Evolutionary conservation across 257 asterid genomes (phyloP).

Genomic region (Cynanchum wilfordii): DNA sequence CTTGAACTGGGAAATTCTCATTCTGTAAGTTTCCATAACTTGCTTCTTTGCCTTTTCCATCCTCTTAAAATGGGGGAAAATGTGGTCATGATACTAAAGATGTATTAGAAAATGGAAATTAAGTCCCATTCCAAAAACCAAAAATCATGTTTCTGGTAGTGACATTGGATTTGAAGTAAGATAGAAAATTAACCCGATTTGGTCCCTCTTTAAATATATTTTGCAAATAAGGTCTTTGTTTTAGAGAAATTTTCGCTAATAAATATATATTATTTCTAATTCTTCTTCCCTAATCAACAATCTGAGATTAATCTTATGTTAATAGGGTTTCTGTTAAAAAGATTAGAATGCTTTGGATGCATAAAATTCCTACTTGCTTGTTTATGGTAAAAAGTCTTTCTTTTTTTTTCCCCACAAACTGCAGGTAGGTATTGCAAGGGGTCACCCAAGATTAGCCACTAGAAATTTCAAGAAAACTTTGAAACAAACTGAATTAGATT

Average conservation of each 20-base stretch:
- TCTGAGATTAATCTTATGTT: background rate
- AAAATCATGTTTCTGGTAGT: background rate
- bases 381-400: no score
- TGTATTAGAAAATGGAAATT: background rate
- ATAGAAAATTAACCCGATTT: background rate
- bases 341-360: background rate
- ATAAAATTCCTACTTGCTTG: background rate
- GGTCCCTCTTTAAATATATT: background rate
- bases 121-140: background rate
- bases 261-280: no score
- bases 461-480: slow-evolving; percentile 41
- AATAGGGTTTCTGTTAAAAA: background rate
- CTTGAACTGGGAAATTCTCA: slow-evolving; percentile 46
- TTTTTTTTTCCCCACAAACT: background rate
- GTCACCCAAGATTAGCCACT: slow-evolving; percentile 56
- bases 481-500: slow-evolving; percentile 36
- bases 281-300: background rate
- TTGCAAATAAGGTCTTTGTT: no score
- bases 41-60: background rate
- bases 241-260: no score
- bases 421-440: slow-evolving; percentile 67
- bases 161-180: background rate
- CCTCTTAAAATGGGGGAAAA: background rate
- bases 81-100: background rate
- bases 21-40: slow-evolving; percentile 41